Evolutionary conservation across 805 yeast species (phyloP), one percentile per base, ranked within the genome.

Genomic region (Kodamaea leandrae): DNA sequence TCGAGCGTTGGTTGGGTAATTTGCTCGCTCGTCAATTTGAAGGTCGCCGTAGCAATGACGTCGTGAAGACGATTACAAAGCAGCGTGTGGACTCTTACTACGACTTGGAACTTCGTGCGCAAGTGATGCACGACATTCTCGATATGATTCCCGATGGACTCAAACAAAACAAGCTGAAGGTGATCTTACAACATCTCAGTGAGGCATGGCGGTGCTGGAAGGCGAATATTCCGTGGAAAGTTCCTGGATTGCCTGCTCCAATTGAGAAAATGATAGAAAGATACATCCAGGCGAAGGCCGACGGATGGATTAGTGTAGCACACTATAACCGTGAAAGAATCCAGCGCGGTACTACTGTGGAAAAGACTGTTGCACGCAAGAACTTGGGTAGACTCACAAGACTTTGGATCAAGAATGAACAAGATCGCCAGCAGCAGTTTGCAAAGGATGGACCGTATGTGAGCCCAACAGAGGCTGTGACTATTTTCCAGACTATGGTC

Each of bases 191-290:
- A 54, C 99, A 93, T 62, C 71, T 93, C 43, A 86, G 95, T 57
- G 99, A 93, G 61, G 99, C 99, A 0, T 93, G 99, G 99, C 72
- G 99, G 59, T 93, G 98, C 60, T 93, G 99, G 99, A 93, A 93
- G 60, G 99, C 99, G 2, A 91, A 93, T 56, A 84, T 93, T 44
- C 96, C 97, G 0, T 93, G 98, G 98, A 82, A 87, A 51, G 98
- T 93, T 12, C 96, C 96, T 1, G 98, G 98, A 0, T 70, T 93
- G 64, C 99, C 99, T 2, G 84, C 77, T 39, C 97, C 97, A 0
- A 78, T 93, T 18, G 93, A 82, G 50, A 77, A 79, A 32, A 86
- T 93, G 27, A 90, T 93, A 46, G 83, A 86, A 55, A 77, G 96
- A 33, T 93, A 93, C 54, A 82, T 93, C 36, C 83, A 88, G 54